Evolutionary conservation across 2,329 filamentous ascomycete species (phyloP), one percentile per base, ranked within the genome.

Genomic region (Alternaria sp.): DNA sequence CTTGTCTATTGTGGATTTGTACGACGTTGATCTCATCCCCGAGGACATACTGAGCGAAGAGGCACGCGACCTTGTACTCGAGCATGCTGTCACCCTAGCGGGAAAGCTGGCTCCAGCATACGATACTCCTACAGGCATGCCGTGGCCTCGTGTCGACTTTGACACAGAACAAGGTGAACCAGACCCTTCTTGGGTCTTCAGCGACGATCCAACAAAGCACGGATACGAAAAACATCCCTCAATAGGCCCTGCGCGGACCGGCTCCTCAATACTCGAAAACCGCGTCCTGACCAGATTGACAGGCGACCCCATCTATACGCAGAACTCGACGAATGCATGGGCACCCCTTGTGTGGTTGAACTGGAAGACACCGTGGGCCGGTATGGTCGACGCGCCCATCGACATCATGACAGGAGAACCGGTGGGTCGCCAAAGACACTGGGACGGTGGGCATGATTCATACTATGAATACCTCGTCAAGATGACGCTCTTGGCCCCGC

Each of bases 91-190:
- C 13, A 67, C 67, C 13, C 67, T 80, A 11, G 77, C 75, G 21
- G 63, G 72, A 52, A 74, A 76, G 46, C 72, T 80, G 7, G 75
- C 69, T 4, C 77, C 78, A 6, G 76, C 76, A 2, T 80, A 77
- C 57, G 73, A 79, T 51, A 77, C 76, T 8, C 77, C 77, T 3
- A 78, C 78, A 3, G 78, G 78, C 21, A 72, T 80, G 75, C 74
- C 79, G 14, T 82, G 78, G 78, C 79, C 80, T 8, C 78, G 78
- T n/a, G 74, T 81, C 14, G 71, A 81, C 56, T 80, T 81, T 64
- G 71, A 58, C n/a, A 72, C 66, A 2, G 61, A 68, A n/a, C 60
- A 70, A 50, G 78, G 77, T 17, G 68, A 71, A 14, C 63, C 72
- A 21, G 70, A 73, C 41, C 71, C 75, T 14, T 68, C 72, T 2